Conservation (phyloP, 2,329 filamentous ascomycete species). For the Plectosphaerella plurivora region DNA sequence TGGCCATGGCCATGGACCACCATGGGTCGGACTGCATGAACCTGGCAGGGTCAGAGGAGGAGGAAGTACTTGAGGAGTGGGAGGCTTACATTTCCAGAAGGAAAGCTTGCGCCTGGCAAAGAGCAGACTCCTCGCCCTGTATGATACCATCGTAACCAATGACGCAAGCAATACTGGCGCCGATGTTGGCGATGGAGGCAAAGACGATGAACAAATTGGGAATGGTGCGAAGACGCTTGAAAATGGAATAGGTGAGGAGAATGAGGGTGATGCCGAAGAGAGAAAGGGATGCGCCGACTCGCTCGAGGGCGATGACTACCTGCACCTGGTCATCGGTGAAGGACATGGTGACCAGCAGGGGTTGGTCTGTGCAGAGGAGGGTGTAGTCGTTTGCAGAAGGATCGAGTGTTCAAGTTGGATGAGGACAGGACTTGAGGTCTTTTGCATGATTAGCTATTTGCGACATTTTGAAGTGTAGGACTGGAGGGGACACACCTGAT, state of each 20-base stretch:
- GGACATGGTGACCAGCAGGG: constrained; percentile 5
- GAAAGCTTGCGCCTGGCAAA: constrained; percentile 61
- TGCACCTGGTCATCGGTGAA: constrained; percentile 31
- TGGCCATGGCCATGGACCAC: constrained; percentile 78
- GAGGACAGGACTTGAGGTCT: no score
- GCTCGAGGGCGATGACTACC: constrained; percentile 43
- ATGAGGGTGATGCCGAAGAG: constrained; percentile 46
- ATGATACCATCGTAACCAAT: constrained; percentile 64
- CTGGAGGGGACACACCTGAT: no score
- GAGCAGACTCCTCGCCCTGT: constrained; percentile 43
- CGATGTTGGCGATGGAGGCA: constrained; percentile 55
- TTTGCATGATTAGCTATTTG: no score
- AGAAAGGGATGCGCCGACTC: constrained; percentile 49
- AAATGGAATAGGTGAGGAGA: constrained; percentile 45
- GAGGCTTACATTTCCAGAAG: constrained; percentile 63
- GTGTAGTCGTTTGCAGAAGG: no score
- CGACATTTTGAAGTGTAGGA: no score
- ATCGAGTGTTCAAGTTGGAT: no score
- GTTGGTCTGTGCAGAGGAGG: no score
- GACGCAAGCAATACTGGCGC: constrained; percentile 61
- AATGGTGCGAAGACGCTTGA: constrained; percentile 50
- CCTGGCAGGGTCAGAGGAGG: constrained; percentile 33
- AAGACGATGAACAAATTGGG: constrained; percentile 60
- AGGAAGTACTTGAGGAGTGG: no score
- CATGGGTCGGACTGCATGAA: constrained; percentile 74